A percentile compares a stretch with the other conserved stretches of the same genome.
Conservation (phyloP, 1,284 basidiomycete genomes). For the Ustilago nuda region DNA sequence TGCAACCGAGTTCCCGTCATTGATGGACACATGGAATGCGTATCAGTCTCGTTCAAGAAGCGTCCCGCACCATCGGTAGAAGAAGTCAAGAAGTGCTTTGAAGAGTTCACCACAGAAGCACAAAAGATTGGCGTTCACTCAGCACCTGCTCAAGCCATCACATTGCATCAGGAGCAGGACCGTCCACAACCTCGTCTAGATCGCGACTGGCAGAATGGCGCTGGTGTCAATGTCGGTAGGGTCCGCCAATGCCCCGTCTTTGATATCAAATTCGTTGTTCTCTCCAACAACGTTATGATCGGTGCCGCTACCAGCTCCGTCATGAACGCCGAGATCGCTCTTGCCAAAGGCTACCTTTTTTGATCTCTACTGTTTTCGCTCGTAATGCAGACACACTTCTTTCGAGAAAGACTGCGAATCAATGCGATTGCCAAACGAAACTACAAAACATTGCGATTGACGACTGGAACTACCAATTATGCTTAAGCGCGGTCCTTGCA, state of each 20-base stretch:
- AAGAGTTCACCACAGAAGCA: conserved; percentile 81
- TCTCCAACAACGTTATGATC: conserved; percentile 94
- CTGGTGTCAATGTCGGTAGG: conserved; percentile 90
- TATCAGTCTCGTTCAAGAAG: conserved; percentile 84
- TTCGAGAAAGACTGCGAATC: not conserved
- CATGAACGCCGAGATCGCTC: conserved; percentile 96
- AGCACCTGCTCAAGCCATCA: conserved; percentile 86
- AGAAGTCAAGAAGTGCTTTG: conserved; percentile 85
- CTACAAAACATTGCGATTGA: too few relatives aligned
- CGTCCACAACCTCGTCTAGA: conserved; percentile 94
- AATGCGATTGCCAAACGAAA: too few relatives aligned
- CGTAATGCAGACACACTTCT: not conserved
- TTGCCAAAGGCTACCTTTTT: conserved; percentile 77
- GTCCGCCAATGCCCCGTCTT: conserved; percentile 90
- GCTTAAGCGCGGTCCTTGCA: too few relatives aligned
- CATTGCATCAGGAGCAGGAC: conserved; percentile 91
- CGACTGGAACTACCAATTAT: too few relatives aligned
- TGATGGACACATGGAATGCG: conserved; percentile 89
- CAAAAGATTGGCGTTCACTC: conserved; percentile 85
- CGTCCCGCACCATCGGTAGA: conserved; percentile 86
- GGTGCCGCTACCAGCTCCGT: conserved; percentile 97
- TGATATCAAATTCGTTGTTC: conserved; percentile 85
- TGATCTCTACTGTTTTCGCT: not conserved
- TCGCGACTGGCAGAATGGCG: conserved; percentile 88
- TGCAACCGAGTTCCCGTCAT: conserved; percentile 94